Evolutionary conservation across 2,329 filamentous ascomycete species (phyloP), one percentile per base, ranked within the genome.

Genomic region (Nigrospora sphaerica): DNA sequence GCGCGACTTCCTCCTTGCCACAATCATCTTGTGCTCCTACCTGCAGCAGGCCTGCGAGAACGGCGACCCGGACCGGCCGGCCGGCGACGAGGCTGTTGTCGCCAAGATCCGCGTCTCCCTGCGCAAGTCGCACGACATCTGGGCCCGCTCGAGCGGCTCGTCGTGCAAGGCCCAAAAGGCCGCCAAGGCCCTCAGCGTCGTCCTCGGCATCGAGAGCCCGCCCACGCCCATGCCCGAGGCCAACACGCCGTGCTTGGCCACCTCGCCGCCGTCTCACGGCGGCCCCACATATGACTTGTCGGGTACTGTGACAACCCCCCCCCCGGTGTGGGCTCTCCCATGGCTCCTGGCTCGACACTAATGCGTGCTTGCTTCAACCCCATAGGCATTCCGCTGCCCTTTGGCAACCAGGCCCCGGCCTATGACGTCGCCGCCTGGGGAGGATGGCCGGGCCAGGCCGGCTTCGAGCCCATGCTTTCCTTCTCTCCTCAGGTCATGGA

Each of bases 21-120:
- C 70, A 12, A 74, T 71, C 61, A 57, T 76, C 11, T 55, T 76
- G 3, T 75, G 72, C 49, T 60, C 72, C 9, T 71, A 72, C 46
- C 49, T 75, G 1, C 61, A 67, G 39, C 50, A 57, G 39, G 32
- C 46, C 18, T n/a, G 32, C 18, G 37, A 13, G 13, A 12, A 39
- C 19, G n/a, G n/a, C n/a, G 17, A 3, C n/a, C 10, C 12, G 19
- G 19, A 23, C 7, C 37, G 42, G 11, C 46, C 49, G 28, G 32
- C 17, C 17, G 37, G 13, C n/a, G 35, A 35, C 9, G 28, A 14
- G 35, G 17, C 33, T n/a, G n/a, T 16, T 9, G 32, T 45, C 4
- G 36, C 42, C 16, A 40, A 33, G 17, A 50, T 56, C 17, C 46
- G 23, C 11, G 31, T 42, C 13, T 39, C 49, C 12, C 46, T 58